Conservation (phyloP, 495 filamentous ascomycete species). For the Neurospora pannonica region DNA sequence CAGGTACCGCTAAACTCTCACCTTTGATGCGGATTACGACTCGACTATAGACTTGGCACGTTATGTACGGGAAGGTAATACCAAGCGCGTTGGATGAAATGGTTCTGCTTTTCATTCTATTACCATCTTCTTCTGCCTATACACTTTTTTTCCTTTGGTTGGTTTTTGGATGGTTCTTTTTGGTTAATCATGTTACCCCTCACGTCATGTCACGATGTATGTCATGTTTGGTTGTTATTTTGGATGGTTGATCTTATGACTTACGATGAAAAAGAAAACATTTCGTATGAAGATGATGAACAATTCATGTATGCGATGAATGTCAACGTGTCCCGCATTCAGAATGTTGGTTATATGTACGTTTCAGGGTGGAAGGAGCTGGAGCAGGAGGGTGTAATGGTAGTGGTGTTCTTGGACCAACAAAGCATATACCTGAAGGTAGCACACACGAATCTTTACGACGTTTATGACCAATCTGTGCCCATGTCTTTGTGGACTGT, state of each 20-base stretch:
- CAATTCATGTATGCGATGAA: not conserved
- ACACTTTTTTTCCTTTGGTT: not conserved
- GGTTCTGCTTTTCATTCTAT: not conserved
- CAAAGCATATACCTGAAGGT: not conserved
- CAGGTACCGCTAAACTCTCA: slow-evolving; percentile 15
- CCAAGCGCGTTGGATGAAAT: not conserved
- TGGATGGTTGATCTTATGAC: not conserved
- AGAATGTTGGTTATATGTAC: not conserved
- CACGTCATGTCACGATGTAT: not conserved
- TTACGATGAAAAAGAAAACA: not conserved
- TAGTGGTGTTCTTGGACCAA: not conserved
- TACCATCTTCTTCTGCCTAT: not conserved
- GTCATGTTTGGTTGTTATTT: not conserved
- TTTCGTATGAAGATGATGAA: not conserved
- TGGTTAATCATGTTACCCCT: not conserved
- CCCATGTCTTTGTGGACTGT: not conserved
- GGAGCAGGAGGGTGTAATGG: not conserved
- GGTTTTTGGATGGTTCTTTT: not conserved
- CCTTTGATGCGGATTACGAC: not conserved
- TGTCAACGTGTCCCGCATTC: not conserved
- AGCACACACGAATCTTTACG: not conserved
- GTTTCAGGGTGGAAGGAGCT: not conserved
- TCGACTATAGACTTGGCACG: not conserved
- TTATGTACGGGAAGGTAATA: not conserved
- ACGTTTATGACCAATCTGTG: not conserved